Conservation (phyloP, 2,329 filamentous ascomycete genomes). For the Dissoconium aciculare region DNA sequence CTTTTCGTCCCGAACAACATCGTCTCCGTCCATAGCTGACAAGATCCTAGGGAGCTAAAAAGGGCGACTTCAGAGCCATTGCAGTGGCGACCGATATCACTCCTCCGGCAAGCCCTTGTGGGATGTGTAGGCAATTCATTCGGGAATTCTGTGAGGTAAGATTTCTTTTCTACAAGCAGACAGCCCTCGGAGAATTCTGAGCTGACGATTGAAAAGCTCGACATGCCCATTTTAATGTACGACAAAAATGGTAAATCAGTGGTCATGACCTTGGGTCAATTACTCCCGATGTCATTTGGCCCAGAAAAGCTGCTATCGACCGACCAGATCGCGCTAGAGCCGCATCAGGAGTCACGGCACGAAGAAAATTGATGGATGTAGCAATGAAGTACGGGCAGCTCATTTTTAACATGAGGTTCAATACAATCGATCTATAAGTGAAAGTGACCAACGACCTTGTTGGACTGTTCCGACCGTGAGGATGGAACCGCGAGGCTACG, state of each 20-base stretch:
- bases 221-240: slow-evolving; percentile 79
- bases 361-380: too few species aligned
- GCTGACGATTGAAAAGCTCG: slow-evolving; percentile 11
- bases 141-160: slow-evolving; percentile 32
- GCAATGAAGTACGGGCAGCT: too few species aligned
- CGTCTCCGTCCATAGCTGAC: neutral
- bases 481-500: too few species aligned
- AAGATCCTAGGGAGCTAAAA: slow-evolving; percentile 20
- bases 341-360: too few species aligned
- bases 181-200: slow-evolving; percentile 4
- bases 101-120: slow-evolving; percentile 50
- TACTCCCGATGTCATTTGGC: slow-evolving; percentile 41
- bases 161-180: neutral
- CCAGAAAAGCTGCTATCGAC: slow-evolving; percentile 30
- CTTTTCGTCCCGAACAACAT: too few species aligned
- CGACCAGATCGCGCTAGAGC: slow-evolving; percentile 14
- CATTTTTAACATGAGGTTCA: too few species aligned
- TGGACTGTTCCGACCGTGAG: too few species aligned
- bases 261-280: slow-evolving; percentile 53
- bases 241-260: slow-evolving; percentile 61
- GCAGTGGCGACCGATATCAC: slow-evolving; percentile 66
- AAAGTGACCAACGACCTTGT: too few species aligned
- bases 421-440: too few species aligned
- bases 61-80: slow-evolving; percentile 54
- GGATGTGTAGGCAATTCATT: slow-evolving; percentile 82